Percentiles rank a stretch among this genome's conserved stretches.
Conservation (phyloP, 1,139 yeast species). For the Yamadazyma dushanensis region DNA sequence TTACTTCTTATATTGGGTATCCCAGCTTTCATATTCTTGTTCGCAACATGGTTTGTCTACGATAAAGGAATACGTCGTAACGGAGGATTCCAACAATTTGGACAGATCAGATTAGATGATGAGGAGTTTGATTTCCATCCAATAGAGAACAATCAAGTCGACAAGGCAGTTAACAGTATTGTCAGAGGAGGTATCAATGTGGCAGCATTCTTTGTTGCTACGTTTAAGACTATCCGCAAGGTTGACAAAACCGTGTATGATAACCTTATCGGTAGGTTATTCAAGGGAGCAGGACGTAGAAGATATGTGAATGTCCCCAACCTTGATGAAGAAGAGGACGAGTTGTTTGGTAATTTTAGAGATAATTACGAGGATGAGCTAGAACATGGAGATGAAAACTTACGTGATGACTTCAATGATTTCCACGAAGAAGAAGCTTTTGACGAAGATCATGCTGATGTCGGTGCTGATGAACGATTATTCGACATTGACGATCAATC, state of each 20-base stretch:
- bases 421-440: constrained; percentile 15
- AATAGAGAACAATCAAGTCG: constrained; percentile 66
- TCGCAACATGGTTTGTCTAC: constrained; percentile 70
- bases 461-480: constrained; percentile 31
- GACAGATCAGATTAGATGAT: constrained; percentile 83
- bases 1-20: constrained; percentile 52
- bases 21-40: constrained; percentile 59
- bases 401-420: constrained; percentile 16
- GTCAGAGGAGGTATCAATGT: constrained; percentile 63
- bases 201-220: constrained; percentile 45
- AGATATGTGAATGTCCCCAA: constrained; percentile 47
- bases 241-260: constrained; percentile 38
- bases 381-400: constrained; percentile 27
- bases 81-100: constrained; percentile 78
- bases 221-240: constrained; percentile 36
- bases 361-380: constrained; percentile 52
- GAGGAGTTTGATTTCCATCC: constrained; percentile 52
- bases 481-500: constrained; percentile 41
- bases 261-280: constrained; percentile 33
- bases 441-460: constrained; percentile 13
- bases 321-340: constrained; percentile 49
- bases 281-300: constrained; percentile 44
- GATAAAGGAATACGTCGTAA: constrained; percentile 79
- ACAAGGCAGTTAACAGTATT: constrained; percentile 59
- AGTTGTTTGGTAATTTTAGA: constrained; percentile 48